phyloP scores from a whole-genome alignment of 306 rosid genomes.

The Rosa multiflora region DNA sequence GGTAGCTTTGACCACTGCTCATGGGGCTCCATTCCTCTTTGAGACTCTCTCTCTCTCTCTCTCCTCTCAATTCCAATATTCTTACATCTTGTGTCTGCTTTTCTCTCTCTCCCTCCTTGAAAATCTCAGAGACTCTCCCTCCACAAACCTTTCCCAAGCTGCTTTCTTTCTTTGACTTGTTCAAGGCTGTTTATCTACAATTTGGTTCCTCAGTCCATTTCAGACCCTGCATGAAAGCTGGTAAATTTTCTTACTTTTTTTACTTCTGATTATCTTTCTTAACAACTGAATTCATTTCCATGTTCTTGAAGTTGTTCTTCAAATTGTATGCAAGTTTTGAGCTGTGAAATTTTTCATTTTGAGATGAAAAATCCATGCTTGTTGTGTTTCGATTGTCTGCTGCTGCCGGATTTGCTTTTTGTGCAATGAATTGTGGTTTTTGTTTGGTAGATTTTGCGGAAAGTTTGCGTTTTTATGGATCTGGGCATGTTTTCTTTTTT shows the following conservation, averaged over 20 bases:
- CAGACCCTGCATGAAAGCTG: conserved; percentile 44
- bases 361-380: conserved; percentile 19
- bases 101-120: conserved; percentile 33
- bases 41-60: conserved; percentile 29
- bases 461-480: conserved; percentile 42
- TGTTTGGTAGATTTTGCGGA: neutral
- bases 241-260: conserved; percentile 17
- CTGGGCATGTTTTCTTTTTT: conserved; percentile 36
- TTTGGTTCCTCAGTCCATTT: conserved; percentile 30
- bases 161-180: conserved; percentile 70
- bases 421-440: conserved; percentile 8
- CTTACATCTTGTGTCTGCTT: neutral
- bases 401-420: conserved; percentile 15
- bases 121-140: conserved; percentile 17
- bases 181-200: conserved; percentile 33
- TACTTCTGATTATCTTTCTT: conserved; percentile 13
- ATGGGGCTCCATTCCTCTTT: conserved; percentile 41
- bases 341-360: neutral
- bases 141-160: conserved; percentile 41
- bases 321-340: neutral
- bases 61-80: conserved; percentile 14
- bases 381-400: neutral
- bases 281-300: neutral
- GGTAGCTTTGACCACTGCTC: conserved; percentile 84
- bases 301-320: neutral